Conservation (phyloP, 2,329 filamentous ascomycete species). For the Colletotrichum ledebouriae region DNA sequence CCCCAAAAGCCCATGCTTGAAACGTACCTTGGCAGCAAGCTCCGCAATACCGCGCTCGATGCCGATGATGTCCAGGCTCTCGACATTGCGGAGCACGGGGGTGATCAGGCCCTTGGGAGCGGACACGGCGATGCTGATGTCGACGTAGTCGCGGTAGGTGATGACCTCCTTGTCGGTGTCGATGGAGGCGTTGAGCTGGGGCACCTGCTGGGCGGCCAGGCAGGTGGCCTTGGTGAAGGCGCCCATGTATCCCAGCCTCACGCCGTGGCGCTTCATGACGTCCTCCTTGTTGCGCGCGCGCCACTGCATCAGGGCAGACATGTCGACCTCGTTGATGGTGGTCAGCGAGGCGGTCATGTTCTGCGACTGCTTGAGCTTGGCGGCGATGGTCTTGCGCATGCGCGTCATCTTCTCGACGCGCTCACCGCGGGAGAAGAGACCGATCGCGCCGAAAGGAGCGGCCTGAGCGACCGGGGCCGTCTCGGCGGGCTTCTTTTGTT, state of each 20-base stretch:
- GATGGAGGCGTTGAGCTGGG: constrained; percentile 75
- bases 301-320: constrained; percentile 75
- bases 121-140: constrained; percentile 80
- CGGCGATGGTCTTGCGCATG: constrained; percentile 83
- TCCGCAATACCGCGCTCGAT: constrained; percentile 69
- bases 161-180: constrained; percentile 71
- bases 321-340: constrained; percentile 62
- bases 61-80: constrained; percentile 56
- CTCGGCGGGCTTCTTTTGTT: constrained; percentile 28
- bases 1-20: no score
- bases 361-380: constrained; percentile 76
- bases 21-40: constrained; percentile 75
- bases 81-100: constrained; percentile 79
- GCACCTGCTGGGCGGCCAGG: constrained; percentile 76
- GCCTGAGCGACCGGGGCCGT: constrained; percentile 10
- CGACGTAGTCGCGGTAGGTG: constrained; percentile 73
- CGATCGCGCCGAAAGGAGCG: constrained; percentile 25
- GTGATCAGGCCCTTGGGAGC: constrained; percentile 80
- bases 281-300: constrained; percentile 74
- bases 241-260: constrained; percentile 77
- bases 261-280: constrained; percentile 49
- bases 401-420: constrained; percentile 61
- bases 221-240: constrained; percentile 81
- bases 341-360: constrained; percentile 79
- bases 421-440: constrained; percentile 38